Conservation (phyloP, 2,329 filamentous ascomycete species). For the Hymenoscyphus fructigenus region DNA sequence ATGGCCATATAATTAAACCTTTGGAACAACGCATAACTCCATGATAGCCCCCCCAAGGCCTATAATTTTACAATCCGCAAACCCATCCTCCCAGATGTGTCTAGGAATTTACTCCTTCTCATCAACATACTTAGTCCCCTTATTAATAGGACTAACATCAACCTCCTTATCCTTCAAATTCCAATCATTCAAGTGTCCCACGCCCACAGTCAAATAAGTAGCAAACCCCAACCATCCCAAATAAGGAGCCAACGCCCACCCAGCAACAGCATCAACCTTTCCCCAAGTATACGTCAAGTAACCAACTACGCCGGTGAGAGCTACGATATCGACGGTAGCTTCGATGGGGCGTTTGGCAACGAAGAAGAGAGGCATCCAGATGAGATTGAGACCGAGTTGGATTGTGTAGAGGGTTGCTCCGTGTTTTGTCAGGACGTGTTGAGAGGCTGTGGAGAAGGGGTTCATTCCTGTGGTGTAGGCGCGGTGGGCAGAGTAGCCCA, state of each 20-base stretch:
- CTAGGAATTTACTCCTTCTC: slow-evolving; percentile 28
- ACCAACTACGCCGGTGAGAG: slow-evolving; percentile 68
- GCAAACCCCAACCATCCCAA: slow-evolving; percentile 84
- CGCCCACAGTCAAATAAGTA: slow-evolving; percentile 74
- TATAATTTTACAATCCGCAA: neutral
- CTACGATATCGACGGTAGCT: slow-evolving; percentile 73
- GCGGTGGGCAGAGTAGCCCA: slow-evolving; percentile 87
- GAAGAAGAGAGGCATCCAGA: slow-evolving; percentile 95
- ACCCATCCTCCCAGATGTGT: neutral
- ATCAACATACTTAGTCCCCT: slow-evolving; percentile 35
- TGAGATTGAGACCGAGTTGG: slow-evolving; percentile 80
- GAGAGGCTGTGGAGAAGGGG: slow-evolving; percentile 39
- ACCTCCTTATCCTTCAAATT: slow-evolving; percentile 46
- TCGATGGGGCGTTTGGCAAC: slow-evolving; percentile 68
- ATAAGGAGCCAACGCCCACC: slow-evolving; percentile 77
- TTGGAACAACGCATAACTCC: neutral
- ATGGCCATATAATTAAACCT: neutral
- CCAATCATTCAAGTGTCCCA: slow-evolving; percentile 69
- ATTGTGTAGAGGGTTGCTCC: slow-evolving; percentile 80
- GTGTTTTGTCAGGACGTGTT: slow-evolving; percentile 51
- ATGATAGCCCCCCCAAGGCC: neutral
- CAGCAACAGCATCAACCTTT: slow-evolving; percentile 68
- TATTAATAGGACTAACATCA: slow-evolving; percentile 23
- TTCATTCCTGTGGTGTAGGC: slow-evolving; percentile 64
- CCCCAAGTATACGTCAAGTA: slow-evolving; percentile 78